These are phyloP conservation scores for Vitis hybrid DNA, from an alignment of 177 flowering plant genomes.

Conservation along the genomic window DNA sequence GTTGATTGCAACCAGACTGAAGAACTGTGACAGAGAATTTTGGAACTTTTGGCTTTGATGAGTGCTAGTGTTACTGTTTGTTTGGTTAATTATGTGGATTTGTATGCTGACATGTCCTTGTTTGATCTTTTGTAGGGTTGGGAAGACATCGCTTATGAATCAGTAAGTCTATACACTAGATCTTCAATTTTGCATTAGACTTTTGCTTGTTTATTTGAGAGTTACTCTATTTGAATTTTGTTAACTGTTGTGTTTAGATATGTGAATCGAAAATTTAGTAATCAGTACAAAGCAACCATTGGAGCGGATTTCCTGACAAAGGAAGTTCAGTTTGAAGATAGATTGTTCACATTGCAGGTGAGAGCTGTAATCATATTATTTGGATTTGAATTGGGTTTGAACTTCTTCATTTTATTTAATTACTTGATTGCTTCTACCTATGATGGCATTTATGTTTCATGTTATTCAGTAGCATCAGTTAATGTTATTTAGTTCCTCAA, in stretches of 20 bases:
- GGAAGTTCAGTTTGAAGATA: constrained; percentile 77
- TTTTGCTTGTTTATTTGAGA: neutral
- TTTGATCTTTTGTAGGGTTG: constrained; percentile 55
- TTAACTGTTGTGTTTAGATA: constrained; percentile 35
- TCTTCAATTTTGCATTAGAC: neutral
- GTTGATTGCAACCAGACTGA: neutral
- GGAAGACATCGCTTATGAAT: constrained; percentile 92
- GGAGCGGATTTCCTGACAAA: constrained; percentile 83
- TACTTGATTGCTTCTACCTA: neutral
- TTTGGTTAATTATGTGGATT: neutral
- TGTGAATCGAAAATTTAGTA: constrained; percentile 78
- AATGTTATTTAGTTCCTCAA: too few species aligned
- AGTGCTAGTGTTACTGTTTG: neutral
- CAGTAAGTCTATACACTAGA: constrained; percentile 47
- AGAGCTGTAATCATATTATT: neutral
- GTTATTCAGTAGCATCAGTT: too few species aligned
- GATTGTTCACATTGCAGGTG: constrained; percentile 77
- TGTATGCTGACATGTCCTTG: constrained; percentile 5
- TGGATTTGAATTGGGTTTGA: neutral
- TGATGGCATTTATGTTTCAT: too few species aligned
- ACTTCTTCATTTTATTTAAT: neutral
- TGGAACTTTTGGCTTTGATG: neutral
- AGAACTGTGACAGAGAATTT: neutral
- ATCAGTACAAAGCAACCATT: constrained; percentile 83
- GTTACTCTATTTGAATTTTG: neutral